These are phyloP conservation scores for Scytalidium lignicola DNA, from an alignment of 2,329 filamentous ascomycete genomes.

Conservation along the genomic window DNA sequence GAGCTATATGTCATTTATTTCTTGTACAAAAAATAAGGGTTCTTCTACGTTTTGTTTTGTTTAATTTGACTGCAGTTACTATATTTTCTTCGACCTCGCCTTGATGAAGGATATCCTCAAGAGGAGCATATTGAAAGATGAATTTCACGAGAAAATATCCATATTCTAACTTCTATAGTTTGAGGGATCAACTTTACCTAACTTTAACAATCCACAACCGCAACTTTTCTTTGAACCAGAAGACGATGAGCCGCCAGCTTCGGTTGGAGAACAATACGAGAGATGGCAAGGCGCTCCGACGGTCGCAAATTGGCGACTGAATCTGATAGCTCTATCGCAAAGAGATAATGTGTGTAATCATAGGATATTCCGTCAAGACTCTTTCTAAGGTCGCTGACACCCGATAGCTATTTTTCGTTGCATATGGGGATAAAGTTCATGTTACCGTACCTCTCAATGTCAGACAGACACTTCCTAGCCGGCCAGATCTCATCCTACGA, in stretches of 20 bases:
- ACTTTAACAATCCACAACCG: not conserved
- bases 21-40: no score
- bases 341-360: slow-evolving; percentile 42
- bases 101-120: no score
- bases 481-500: slow-evolving; percentile 46
- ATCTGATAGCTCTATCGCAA: slow-evolving; percentile 54
- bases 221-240: slow-evolving; percentile 1
- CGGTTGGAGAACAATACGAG: not conserved
- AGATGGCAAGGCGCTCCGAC: slow-evolving; percentile 1
- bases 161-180: slow-evolving; percentile 1
- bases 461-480: slow-evolving; percentile 42
- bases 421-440: slow-evolving; percentile 52
- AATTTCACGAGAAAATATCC: not conserved
- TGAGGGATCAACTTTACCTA: not conserved
- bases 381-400: not conserved
- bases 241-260: not conserved
- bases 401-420: slow-evolving; percentile 53
- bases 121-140: not conserved
- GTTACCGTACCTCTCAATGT: slow-evolving; percentile 47
- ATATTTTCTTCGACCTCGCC: no score
- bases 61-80: no score
- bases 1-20: no score
- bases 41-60: no score
- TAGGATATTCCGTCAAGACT: not conserved
- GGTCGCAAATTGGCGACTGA: slow-evolving; percentile 38